These are phyloP conservation scores for Monilinia fructicola DNA, from an alignment of 2,329 filamentous ascomycete species.

Conservation along the genomic window DNA sequence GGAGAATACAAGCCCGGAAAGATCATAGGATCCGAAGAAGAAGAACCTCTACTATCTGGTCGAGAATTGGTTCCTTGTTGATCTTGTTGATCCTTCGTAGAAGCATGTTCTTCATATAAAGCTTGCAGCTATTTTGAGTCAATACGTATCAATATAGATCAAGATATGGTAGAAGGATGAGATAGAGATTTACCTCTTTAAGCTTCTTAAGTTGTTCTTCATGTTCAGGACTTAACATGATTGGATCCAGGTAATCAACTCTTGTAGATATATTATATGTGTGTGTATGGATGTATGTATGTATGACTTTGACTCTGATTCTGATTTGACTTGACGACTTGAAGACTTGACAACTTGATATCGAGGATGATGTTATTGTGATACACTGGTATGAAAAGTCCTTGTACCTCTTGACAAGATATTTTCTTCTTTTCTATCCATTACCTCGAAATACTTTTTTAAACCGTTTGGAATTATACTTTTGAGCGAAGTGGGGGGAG, in stretches of 20 bases:
- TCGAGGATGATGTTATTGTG: not conserved
- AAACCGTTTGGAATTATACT: not conserved
- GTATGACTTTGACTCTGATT: not conserved
- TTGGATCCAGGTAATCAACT: not conserved
- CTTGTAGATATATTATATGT: not conserved
- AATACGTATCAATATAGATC: not conserved
- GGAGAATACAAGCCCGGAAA: constrained; percentile 57
- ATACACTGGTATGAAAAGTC: not conserved
- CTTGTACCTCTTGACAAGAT: constrained; percentile 4
- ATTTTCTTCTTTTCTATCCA: not conserved
- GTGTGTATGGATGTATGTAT: not conserved
- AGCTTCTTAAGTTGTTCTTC: constrained; percentile 28
- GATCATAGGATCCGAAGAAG: constrained; percentile 48
- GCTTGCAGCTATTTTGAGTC: constrained; percentile 1
- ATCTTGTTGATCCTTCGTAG: not conserved
- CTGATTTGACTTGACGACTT: not conserved
- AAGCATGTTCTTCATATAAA: constrained; percentile 12
- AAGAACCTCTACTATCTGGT: constrained; percentile 10
- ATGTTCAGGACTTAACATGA: constrained; percentile 25
- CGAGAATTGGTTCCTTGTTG: not conserved
- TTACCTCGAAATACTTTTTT: not conserved
- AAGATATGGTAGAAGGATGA: not conserved
- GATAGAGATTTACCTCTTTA: constrained; percentile 26
- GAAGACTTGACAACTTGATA: too few relatives aligned
- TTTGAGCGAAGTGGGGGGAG: constrained; percentile 1